phyloP scores from a whole-genome alignment of 2,329 filamentous ascomycete genomes.

The Acarospora socialis region DNA sequence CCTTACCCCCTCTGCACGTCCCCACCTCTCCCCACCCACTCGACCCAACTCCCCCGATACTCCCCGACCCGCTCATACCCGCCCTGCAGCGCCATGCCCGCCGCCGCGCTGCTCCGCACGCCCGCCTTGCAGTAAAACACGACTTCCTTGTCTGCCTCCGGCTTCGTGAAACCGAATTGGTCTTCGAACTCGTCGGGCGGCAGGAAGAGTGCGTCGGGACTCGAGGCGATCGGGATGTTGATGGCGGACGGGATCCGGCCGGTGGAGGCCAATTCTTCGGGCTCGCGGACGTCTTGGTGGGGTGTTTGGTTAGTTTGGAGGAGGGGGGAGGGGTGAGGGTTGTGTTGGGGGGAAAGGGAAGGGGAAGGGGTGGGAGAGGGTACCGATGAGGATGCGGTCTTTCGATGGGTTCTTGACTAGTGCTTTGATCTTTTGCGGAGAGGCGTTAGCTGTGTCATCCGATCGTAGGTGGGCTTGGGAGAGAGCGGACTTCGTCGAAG shows the following conservation, averaged over 20 bases:
- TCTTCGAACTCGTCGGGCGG: constrained; percentile 66
- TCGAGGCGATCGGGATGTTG: constrained; percentile 66
- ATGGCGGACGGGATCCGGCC: constrained; percentile 60
- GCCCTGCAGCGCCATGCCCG: constrained; percentile 55
- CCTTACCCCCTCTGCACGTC: constrained; percentile 35
- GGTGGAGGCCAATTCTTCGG: constrained; percentile 19
- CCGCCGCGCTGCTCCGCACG: constrained; percentile 65
- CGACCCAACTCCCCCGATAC: constrained; percentile 47
- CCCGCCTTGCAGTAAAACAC: constrained; percentile 93
- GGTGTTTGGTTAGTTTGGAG: no score
- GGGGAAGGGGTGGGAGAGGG: background rate
- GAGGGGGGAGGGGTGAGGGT: background rate
- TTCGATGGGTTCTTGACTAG: background rate
- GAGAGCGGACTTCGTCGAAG: background rate
- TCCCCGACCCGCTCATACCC: constrained; percentile 52
- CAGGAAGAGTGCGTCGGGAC: constrained; percentile 69
- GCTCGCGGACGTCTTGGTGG: constrained; percentile 18
- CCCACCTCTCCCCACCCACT: constrained; percentile 67
- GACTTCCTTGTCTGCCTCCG: constrained; percentile 37
- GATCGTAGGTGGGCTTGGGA: background rate
- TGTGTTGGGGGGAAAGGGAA: background rate
- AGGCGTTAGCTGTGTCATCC: background rate
- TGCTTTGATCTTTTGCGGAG: background rate
- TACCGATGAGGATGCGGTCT: constrained; percentile 1
- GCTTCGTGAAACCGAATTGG: constrained; percentile 63